A percentile compares a stretch with the other conserved stretches of the same genome.
phyloP scores from a whole-genome alignment of 2,329 filamentous ascomycete species.

The Fonsecaea pedrosoi region DNA sequence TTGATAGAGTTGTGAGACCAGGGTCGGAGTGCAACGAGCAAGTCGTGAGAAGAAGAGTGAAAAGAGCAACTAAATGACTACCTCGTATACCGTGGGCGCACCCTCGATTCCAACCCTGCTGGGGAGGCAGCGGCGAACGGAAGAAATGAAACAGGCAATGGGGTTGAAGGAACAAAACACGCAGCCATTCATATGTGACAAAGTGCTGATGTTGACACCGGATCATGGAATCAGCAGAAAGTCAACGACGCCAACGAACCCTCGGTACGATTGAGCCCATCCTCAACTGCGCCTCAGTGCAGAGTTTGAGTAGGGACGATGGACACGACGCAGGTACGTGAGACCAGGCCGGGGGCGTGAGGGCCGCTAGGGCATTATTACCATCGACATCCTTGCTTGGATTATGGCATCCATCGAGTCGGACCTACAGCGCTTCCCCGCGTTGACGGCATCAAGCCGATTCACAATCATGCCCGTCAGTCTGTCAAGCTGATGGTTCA shows the following conservation, averaged over 20 bases:
- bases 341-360: background rate
- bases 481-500: constrained; percentile 7
- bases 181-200: background rate
- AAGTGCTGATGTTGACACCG: background rate
- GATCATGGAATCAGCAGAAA: constrained; percentile 1
- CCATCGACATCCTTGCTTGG: background rate
- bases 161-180: background rate
- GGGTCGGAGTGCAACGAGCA: background rate
- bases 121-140: background rate
- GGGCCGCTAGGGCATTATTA: background rate
- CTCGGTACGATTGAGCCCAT: background rate
- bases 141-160: background rate
- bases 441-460: background rate
- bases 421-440: background rate
- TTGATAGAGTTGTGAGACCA: background rate
- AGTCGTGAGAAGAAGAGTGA: background rate
- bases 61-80: background rate
- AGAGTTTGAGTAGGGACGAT: background rate
- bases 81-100: no score
- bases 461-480: constrained; percentile 9
- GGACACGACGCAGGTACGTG: constrained; percentile 3
- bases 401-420: constrained; percentile 11
- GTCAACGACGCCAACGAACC: background rate
- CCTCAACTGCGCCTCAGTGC: background rate
- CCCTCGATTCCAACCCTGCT: background rate